These are phyloP conservation scores for Suhomyces sp. DNA, from an alignment of 805 yeast species.

Conservation along the genomic window DNA sequence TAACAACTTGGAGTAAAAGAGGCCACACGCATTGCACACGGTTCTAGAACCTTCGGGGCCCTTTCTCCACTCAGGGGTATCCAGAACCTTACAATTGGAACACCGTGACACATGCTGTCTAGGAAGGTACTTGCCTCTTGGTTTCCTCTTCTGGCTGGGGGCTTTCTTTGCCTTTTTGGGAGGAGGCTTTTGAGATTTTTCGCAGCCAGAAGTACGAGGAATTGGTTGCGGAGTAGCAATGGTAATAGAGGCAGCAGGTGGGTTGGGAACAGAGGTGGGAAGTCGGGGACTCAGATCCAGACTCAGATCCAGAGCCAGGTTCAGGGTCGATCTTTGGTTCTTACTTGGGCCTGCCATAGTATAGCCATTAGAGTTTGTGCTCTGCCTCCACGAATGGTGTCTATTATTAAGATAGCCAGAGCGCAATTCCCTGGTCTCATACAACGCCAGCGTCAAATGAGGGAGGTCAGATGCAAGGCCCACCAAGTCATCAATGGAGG, in stretches of 20 bases:
- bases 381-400: too few relatives aligned
- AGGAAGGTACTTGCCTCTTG: not conserved
- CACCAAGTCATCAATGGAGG: too few relatives aligned
- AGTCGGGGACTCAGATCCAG: too few relatives aligned
- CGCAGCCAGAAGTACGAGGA: conserved; percentile 4
- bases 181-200: not conserved
- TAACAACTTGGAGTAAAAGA: conserved; percentile 63
- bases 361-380: too few relatives aligned
- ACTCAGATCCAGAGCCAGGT: too few relatives aligned
- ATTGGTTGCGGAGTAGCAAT: not conserved
- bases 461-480: too few relatives aligned
- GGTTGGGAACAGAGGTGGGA: too few relatives aligned
- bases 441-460: too few relatives aligned
- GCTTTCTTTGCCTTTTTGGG: not conserved
- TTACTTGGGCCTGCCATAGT: too few relatives aligned
- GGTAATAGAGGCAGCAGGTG: not conserved
- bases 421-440: too few relatives aligned
- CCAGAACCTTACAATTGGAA: conserved; percentile 66
- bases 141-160: conserved; percentile 1
- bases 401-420: too few relatives aligned
- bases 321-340: too few relatives aligned
- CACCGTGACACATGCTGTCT: conserved; percentile 6
- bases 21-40: conserved; percentile 90
- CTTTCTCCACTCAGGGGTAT: conserved; percentile 91
- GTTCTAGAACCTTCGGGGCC: conserved; percentile 85